Evolutionary conservation across 1,284 basidiomycete genomes (phyloP), one percentile per base, ranked within the genome.

Genomic region (Acaromyces ingoldii): DNA sequence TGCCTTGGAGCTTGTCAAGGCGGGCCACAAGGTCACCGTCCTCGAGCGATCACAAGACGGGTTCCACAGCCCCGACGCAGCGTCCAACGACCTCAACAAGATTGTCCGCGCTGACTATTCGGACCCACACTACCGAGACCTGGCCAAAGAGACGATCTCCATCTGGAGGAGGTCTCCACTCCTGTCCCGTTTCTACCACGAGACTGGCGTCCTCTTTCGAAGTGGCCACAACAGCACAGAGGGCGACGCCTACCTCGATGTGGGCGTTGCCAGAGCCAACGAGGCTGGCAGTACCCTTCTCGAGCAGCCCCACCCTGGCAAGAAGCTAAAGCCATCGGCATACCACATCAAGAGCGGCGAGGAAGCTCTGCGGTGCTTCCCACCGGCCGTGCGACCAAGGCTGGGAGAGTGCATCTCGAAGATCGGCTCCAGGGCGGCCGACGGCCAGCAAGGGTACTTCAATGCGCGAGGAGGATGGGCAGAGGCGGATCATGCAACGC

Each of bases 401-500:
- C 38, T 61, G 11, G 65, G 63, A 5, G 10, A 51, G 0, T 51
- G 60, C 0, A 22, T 56, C 48, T 25, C 26, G 10, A 47, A 55
- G 10, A 53, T 68, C 43, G 63, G 60, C 10, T 22, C 17, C 36
- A 61, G 17, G 65, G 63, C 7, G 11, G 47, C 0, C 52, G 60
- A 0, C 28, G 54, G 48, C 26, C 24, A 7, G 48, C 15, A 56
- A 62, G 45, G 65, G 57, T 92, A 88, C 71, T 67, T 86, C 43
- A 93, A 91, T 70, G 78, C 77, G 1, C 83, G 87, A 33, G 84
- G 86, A 1, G 91, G 91, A 2, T 96, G 91, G 91, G 88, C 83
- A 1, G 81, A 86, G 70, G 88, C 91, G 1, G 80, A 82, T 1
- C 82, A 85, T 62, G 88, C 86, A 1, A 74, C 89, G 6, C 67